Percentiles rank a stretch among this genome's conserved stretches.
phyloP scores from a whole-genome alignment of 305 asterid species.

The Fraxinus latifolia region DNA sequence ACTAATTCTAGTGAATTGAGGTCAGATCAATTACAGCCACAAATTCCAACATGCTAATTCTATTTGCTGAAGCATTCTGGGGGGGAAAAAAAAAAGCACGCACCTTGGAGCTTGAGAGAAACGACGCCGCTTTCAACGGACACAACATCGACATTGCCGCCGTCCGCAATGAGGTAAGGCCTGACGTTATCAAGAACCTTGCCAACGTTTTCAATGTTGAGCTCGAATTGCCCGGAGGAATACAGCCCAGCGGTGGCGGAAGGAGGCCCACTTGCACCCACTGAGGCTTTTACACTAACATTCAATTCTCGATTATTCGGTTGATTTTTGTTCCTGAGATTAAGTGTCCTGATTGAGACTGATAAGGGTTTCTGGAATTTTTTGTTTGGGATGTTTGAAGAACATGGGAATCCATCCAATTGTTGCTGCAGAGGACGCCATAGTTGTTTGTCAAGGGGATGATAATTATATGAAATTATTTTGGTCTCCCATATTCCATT shows the following conservation, averaged over 20 bases:
- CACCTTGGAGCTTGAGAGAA: conserved; percentile 83
- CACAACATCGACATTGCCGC: conserved; percentile 81
- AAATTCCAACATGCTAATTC: neutral
- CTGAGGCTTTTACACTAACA: conserved; percentile 31
- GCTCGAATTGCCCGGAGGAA: conserved; percentile 76
- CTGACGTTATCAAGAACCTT: conserved; percentile 80
- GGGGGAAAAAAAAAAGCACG: neutral
- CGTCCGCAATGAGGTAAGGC: conserved; percentile 89
- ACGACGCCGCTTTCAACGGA: conserved; percentile 80
- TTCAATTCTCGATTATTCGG: conserved; percentile 19
- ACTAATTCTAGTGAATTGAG: neutral
- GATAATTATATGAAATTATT: neutral
- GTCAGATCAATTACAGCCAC: neutral
- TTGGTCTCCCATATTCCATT: neutral
- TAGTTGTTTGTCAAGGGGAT: neutral
- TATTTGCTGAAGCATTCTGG: neutral
- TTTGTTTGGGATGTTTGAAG: conserved; percentile 11
- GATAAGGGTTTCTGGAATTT: conserved; percentile 22
- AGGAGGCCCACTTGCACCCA: conserved; percentile 15
- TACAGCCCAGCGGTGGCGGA: conserved; percentile 36
- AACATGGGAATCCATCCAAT: conserved; percentile 14
- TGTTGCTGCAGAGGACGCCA: conserved; percentile 23
- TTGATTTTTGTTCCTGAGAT: conserved; percentile 23
- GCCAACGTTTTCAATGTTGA: conserved; percentile 69
- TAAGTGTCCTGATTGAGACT: conserved; percentile 20